A percentile compares a stretch with the other conserved stretches of the same genome.
Conservation (phyloP, 805 yeast species). For the Candida berthetii region DNA sequence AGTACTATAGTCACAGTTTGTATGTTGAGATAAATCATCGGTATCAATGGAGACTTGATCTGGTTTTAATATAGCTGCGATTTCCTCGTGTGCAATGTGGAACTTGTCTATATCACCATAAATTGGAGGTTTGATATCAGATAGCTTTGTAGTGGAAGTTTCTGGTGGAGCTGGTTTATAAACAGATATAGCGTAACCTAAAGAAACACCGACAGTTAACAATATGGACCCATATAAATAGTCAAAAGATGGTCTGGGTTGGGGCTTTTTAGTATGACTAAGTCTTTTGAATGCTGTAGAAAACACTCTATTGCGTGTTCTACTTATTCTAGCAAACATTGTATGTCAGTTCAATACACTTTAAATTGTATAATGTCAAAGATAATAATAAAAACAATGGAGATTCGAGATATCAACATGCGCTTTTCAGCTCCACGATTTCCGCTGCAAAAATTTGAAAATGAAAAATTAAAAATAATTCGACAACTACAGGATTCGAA, state of each 20-base stretch:
- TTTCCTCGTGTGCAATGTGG: neutral
- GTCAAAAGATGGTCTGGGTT: neutral
- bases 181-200: neutral
- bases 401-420: too few species aligned
- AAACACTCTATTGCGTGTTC: too few species aligned
- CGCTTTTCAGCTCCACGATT: too few species aligned
- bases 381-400: too few species aligned
- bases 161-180: neutral
- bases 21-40: neutral
- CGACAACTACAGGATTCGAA: conserved; percentile 76
- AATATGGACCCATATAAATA: neutral
- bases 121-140: neutral
- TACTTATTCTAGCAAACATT: too few species aligned
- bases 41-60: neutral
- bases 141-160: neutral
- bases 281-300: too few species aligned
- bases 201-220: neutral
- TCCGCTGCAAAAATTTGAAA: too few species aligned
- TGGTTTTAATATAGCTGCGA: neutral
- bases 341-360: too few species aligned
- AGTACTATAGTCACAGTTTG: conserved; percentile 34
- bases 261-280: neutral
- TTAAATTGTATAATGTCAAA: too few species aligned
- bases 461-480: neutral
- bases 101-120: neutral